Base-by-base conservation (phyloP, 129 eudicot genomes). In the Kitagawia praeruptora region DNA sequence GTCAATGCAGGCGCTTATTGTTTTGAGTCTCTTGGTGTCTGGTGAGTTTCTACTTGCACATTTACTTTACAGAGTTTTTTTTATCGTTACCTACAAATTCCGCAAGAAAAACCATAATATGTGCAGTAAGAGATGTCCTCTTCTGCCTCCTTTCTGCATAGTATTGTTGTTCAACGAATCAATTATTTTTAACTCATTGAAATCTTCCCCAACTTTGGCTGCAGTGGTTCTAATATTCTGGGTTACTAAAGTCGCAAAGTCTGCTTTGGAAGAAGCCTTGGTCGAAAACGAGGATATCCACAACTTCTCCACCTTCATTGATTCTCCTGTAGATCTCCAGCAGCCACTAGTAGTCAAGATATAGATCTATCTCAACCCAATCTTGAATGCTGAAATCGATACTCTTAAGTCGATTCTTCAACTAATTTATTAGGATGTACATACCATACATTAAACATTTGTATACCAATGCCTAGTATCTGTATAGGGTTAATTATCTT, bases 261-360 rank as follows among this genome's bases (percentile, higher is more conserved):
- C 88, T 61, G 96, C 97, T 76, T 82, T 93, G 53, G 98, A 91
- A 12, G 91, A 87, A 66, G 98, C 97, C 13, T 83, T 93, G 80
- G 89, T 84, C n/a, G 97, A 93, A 89, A 89, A 83, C 27, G 88
- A 84, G 75, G 88, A 88, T 48, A 53, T 85, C 46, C 82, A 25
- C 63, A 61, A 67, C 75, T 66, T 66, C 82, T 82, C 91, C 87
- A 14, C 54, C 58, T 27, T 82, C 46, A 48, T 78, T 49, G 89
- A 85, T 83, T 54, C 84, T 6, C 77, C 81, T 11, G 91, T 45
- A 49, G 89, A 80, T 88, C 88, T 93, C 72, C 81, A 83, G 23
- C 87, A 87, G 77, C 87, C 90, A 16, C 87, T 93, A 28, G 40
- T 66, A 42, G 53, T 42, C 51, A 83, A 85, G 76, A 81, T 85